Evolutionary conservation across 2,329 filamentous ascomycete genomes (phyloP).

Genomic region (Phyllosticta citriasiana): DNA sequence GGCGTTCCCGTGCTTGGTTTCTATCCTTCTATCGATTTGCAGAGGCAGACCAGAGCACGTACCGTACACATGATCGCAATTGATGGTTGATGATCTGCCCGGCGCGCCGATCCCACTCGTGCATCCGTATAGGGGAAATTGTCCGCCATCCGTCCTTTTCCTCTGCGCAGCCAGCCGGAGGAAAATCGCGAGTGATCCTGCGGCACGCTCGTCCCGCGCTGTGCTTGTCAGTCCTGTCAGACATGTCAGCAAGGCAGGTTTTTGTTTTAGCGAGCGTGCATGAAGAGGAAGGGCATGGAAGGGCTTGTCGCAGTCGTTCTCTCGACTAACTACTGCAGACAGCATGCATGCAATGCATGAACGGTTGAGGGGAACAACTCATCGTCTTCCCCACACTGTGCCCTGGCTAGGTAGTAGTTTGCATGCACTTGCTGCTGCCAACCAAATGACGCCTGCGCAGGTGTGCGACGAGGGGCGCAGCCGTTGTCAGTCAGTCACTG

Average conservation of each 20-base stretch:
- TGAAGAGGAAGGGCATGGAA: no score
- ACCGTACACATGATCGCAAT: background rate
- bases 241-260: background rate
- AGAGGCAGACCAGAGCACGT: background rate
- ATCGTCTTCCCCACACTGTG: background rate
- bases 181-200: background rate
- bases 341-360: background rate
- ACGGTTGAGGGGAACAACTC: background rate
- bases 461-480: background rate
- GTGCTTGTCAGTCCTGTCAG: background rate
- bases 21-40: background rate
- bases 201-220: background rate
- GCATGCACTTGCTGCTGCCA: background rate
- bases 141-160: background rate
- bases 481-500: no score
- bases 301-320: no score
- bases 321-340: no score
- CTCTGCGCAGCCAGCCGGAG: background rate
- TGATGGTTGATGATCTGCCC: background rate
- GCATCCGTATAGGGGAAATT: background rate
- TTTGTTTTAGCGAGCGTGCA: background rate
- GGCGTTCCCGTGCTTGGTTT: background rate
- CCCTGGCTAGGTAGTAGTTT: background rate
- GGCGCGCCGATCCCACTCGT: background rate
- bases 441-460: background rate